Base-by-base conservation (phyloP, 2,329 filamentous ascomycete species). In the Xenosphaeropsis pyriputrescens region DNA sequence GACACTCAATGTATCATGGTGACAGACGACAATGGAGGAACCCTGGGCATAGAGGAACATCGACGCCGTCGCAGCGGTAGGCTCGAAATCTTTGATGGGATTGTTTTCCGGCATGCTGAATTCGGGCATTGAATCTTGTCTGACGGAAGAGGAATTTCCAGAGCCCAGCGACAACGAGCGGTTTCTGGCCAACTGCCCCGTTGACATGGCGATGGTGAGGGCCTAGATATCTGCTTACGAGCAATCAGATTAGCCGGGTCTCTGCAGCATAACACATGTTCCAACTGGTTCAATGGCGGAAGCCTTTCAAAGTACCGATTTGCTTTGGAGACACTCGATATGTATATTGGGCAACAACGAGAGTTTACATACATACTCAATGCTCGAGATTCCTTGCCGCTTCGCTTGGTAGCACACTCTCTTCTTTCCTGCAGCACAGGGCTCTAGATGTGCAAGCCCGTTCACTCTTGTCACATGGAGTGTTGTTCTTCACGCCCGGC, bases 11-110 rank as follows among this genome's bases (percentile, higher is more conserved):
- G 84, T 93, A 55, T 96, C 89, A 61, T 96, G 89, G 52, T 93
- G 86, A 22, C 89, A 77, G 57, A 86, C 91, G 17, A 95, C 69
- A 41, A 98, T 77, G 6, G 78, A 74, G 38, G 77, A 78, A 22
- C 85, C 82, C 56, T 96, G 73, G 17, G 85, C 79, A 59, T 93
- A 95, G 18, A 98, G 70, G 47, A 98, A 81, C 65, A 91, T 82
- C 17, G 85, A 85, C 2, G 83, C 85, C 4, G 91, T 96, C 19
- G 91, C 86, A 14, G 86, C 85, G 57, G 84, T 93, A 41, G 91
- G 83, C 49, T 91, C 82, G 49, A 95, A 85, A 43, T 76, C 70
- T 48, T 64, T 67, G 44, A 63, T 54, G 17, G 67, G 57, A 38
- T 64, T 58, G 39, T 58, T 62, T 32, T 66, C 55, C 40, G 69